phyloP scores from a whole-genome alignment of 2,329 filamentous ascomycete species.

The Diaporthe velutina region DNA sequence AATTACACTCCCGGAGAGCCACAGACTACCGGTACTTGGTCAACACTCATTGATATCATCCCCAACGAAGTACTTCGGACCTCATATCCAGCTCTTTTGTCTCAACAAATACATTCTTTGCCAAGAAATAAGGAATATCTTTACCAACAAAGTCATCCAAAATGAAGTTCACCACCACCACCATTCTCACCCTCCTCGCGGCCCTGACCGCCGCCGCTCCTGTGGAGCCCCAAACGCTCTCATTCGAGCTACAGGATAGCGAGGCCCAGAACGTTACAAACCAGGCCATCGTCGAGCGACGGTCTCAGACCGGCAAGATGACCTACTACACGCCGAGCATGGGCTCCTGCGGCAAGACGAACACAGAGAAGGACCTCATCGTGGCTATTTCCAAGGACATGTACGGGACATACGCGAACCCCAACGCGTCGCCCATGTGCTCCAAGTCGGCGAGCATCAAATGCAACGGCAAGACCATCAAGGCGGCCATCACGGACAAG shows the following conservation, averaged over 20 bases:
- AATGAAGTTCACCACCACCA: constrained; percentile 28
- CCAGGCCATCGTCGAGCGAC: not conserved
- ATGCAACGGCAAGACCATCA: constrained; percentile 31
- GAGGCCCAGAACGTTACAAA: not conserved
- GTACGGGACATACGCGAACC: constrained; percentile 33
- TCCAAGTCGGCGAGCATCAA: constrained; percentile 24
- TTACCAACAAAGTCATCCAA: not conserved
- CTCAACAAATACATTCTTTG: not conserved
- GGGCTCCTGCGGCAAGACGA: constrained; percentile 31
- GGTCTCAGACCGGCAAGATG: constrained; percentile 30
- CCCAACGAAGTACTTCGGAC: not conserved
- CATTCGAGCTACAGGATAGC: not conserved
- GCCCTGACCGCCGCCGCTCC: constrained; percentile 18
- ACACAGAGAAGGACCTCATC: constrained; percentile 26
- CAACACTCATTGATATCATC: not conserved
- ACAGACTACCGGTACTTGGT: not conserved
- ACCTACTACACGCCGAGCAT: constrained; percentile 32
- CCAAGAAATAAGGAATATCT: not conserved
- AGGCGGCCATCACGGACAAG: constrained; percentile 31
- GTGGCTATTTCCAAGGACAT: constrained; percentile 26
- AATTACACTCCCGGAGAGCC: constrained; percentile 9
- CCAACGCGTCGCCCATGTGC: constrained; percentile 35
- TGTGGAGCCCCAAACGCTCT: not conserved
- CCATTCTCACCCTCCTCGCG: constrained; percentile 2
- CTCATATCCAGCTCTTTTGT: not conserved